A percentile compares a stretch with the other conserved stretches of the same genome.
Conservation (phyloP, 1,139 yeast species). For the Lodderomyces orthopsilosis region DNA sequence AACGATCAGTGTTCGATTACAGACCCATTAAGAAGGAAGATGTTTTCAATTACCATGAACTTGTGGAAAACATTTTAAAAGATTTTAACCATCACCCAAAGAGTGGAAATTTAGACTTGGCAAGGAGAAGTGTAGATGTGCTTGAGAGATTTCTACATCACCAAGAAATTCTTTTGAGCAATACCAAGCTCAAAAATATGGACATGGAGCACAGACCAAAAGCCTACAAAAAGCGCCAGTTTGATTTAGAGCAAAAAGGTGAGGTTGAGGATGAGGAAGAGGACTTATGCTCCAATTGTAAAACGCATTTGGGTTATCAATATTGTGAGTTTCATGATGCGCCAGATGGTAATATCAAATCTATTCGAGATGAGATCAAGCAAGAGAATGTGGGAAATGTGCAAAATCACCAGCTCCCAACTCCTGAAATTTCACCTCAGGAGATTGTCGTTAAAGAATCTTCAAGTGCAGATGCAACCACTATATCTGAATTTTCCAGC, state of each 20-base stretch:
- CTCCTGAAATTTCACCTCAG: constrained; percentile 13
- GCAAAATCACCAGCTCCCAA: constrained; percentile 6
- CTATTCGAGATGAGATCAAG: neutral
- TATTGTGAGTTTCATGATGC: constrained; percentile 21
- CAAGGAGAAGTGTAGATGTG: constrained; percentile 23
- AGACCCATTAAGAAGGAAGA: constrained; percentile 53
- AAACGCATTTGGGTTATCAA: constrained; percentile 38
- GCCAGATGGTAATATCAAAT: neutral
- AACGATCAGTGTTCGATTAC: constrained; percentile 56
- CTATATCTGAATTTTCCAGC: constrained; percentile 9
- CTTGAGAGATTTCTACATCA: constrained; percentile 23
- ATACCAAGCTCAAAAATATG: constrained; percentile 14
- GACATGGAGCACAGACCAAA: constrained; percentile 16
- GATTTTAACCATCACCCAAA: constrained; percentile 19
- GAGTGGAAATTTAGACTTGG: constrained; percentile 16
- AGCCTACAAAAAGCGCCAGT: constrained; percentile 4
- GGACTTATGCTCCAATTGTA: constrained; percentile 38
- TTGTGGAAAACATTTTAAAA: constrained; percentile 37
- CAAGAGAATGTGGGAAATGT: neutral
- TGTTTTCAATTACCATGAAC: constrained; percentile 49
- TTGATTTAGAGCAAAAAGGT: constrained; percentile 13
- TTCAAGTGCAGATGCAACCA: neutral
- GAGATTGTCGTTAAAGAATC: constrained; percentile 3
- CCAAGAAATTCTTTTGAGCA: constrained; percentile 16
- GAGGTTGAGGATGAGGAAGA: constrained; percentile 24